Percentiles rank a stretch among this genome's conserved stretches.
Conservation (phyloP, 2,329 filamentous ascomycete species). For the Chrysoporthe cubensis region DNA sequence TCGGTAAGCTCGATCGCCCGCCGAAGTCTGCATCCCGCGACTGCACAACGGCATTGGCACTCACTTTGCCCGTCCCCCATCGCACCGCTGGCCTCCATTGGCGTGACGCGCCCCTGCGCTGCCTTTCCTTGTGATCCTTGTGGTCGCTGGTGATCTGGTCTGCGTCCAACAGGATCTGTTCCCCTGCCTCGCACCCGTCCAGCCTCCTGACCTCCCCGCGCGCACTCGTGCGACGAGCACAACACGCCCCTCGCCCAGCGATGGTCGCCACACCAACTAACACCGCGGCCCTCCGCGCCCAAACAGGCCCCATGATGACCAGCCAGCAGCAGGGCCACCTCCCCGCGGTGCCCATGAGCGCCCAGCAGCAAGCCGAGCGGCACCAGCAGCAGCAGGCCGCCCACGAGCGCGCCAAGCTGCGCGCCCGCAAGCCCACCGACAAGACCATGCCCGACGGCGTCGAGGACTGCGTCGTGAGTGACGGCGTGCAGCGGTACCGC, state of each 20-base stretch:
- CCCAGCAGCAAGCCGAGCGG: constrained; percentile 57
- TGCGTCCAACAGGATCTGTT: not conserved
- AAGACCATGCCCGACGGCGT: constrained; percentile 92
- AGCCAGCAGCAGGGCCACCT: constrained; percentile 35
- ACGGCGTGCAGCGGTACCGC: constrained; percentile 81
- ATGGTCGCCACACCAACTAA: constrained; percentile 20
- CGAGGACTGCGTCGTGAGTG: constrained; percentile 79
- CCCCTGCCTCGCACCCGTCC: not conserved
- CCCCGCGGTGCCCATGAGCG: constrained; percentile 52
- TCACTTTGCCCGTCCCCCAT: not conserved
- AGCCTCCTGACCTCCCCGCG: not conserved
- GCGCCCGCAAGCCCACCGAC: constrained; percentile 89
- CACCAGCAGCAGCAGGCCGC: constrained; percentile 55
- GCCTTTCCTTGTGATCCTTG: not conserved
- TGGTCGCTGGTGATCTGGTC: not conserved
- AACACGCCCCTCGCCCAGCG: not conserved
- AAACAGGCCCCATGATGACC: constrained; percentile 61
- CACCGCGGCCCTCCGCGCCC: constrained; percentile 14
- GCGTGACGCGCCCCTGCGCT: no score
- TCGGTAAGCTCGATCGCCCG: constrained; percentile 44
- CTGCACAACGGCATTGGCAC: constrained; percentile 2
- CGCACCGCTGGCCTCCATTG: not conserved
- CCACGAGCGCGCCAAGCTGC: constrained; percentile 73
- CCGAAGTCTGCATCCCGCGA: not conserved
- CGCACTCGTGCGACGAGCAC: not conserved